These are phyloP conservation scores for Quambalaria eucalypti DNA, from an alignment of 1,284 basidiomycete genomes.

Conservation along the genomic window DNA sequence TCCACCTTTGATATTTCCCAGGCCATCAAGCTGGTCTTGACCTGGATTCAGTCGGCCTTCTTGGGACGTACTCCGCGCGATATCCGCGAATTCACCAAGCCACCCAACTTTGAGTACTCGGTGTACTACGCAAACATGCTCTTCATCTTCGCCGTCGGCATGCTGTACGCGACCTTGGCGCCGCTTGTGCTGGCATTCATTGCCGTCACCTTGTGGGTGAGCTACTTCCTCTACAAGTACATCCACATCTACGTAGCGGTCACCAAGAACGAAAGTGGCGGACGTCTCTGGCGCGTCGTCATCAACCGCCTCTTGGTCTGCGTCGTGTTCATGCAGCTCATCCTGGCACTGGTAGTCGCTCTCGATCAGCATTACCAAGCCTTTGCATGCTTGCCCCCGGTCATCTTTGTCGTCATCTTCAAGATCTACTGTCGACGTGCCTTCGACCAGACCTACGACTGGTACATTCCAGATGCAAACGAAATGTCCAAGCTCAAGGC, in stretches of 20 bases:
- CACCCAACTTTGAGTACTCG: conserved; percentile 81
- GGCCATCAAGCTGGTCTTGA: conserved; percentile 75
- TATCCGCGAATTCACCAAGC: conserved; percentile 90
- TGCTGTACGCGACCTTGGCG: conserved; percentile 39
- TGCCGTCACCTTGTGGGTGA: conserved; percentile 32
- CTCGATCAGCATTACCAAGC: conserved; percentile 14
- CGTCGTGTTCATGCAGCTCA: conserved; percentile 44
- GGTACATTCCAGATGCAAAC: conserved; percentile 40
- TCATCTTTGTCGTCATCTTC: conserved; percentile 36
- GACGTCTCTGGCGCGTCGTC: conserved; percentile 41
- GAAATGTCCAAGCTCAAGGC: conserved; percentile 28
- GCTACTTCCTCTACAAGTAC: conserved; percentile 43
- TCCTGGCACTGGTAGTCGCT: conserved; percentile 33
- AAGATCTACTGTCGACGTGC: conserved; percentile 34
- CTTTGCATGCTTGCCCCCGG: conserved; percentile 24
- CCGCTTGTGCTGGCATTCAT: conserved; percentile 36
- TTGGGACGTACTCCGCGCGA: conserved; percentile 94
- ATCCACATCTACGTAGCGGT: conserved; percentile 45
- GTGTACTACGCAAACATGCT: conserved; percentile 59
- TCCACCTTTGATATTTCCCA: conserved; percentile 92
- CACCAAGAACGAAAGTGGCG: conserved; percentile 46
- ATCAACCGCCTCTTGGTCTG: conserved; percentile 41
- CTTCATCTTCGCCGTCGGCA: conserved; percentile 38
- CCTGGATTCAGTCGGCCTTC: conserved; percentile 67
- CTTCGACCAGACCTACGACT: conserved; percentile 35